Percentiles rank a stretch among this genome's conserved stretches.
Evolutionary conservation across 169 alveolate genomes (phyloP).

Genomic region (Eimeria tenella): DNA sequence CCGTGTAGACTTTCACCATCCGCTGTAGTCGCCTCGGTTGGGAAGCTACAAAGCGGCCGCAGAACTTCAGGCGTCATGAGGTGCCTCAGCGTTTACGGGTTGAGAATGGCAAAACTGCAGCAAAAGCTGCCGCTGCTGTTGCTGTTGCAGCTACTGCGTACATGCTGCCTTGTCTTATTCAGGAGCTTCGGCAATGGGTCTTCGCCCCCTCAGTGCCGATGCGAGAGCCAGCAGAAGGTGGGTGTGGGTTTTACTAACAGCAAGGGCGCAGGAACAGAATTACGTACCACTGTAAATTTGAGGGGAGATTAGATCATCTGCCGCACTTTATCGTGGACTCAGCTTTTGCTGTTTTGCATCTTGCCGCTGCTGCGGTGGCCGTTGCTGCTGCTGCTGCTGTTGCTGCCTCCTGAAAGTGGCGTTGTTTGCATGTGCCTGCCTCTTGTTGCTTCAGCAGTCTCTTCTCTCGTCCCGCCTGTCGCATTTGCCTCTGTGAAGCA

Average conservation of each 20-base stretch:
- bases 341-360: not conserved
- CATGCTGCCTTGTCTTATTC: not conserved
- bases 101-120: not conserved
- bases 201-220: not conserved
- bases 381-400: not conserved
- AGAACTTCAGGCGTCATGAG: not conserved
- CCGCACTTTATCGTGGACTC: no score
- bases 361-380: not conserved
- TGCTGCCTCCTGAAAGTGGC: not conserved
- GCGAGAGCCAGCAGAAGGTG: not conserved
- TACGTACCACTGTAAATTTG: no score
- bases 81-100: not conserved
- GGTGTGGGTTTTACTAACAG: not conserved
- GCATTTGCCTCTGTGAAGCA: conserved; percentile 92
- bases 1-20: not conserved
- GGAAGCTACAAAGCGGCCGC: not conserved
- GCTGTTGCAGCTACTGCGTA: not conserved
- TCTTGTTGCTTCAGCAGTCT: not conserved
- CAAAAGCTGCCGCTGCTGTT: not conserved
- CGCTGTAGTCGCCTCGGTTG: not conserved
- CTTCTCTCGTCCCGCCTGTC: conserved; percentile 84
- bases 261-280: not conserved
- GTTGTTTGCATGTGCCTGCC: not conserved
- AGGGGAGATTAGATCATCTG: no score
- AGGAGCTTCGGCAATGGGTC: not conserved